These are phyloP conservation scores for Phialophora macrospora DNA, from an alignment of 2,329 filamentous ascomycete species.

Conservation along the genomic window DNA sequence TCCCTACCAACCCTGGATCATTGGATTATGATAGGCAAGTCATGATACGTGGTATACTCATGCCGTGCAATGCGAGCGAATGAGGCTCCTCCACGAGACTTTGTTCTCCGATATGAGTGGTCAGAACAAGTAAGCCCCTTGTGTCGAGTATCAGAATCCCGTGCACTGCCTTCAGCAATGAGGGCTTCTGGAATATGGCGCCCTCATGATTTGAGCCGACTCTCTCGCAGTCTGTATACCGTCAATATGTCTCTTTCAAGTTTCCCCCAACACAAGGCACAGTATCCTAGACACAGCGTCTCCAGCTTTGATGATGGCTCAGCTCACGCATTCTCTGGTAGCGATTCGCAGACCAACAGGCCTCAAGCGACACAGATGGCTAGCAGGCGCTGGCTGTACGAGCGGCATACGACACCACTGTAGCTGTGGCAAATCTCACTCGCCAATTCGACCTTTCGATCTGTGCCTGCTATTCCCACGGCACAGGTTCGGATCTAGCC, in stretches of 20 bases:
- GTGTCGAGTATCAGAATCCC: conserved; percentile 19
- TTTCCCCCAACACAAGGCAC: not conserved
- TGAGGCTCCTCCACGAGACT: conserved; percentile 27
- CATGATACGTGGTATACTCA: not conserved
- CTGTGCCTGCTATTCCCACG: conserved; percentile 29
- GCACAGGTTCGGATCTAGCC: conserved; percentile 32
- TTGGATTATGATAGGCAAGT: not conserved
- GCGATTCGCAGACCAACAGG: conserved; percentile 16
- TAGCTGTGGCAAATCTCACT: conserved; percentile 26
- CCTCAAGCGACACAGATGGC: conserved; percentile 21
- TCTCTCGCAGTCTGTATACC: not conserved
- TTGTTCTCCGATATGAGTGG: conserved; percentile 26
- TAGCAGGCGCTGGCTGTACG: conserved; percentile 7
- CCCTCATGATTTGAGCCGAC: not conserved
- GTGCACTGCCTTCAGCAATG: conserved; percentile 8
- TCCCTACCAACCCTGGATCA: not conserved
- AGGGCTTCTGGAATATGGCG: not conserved
- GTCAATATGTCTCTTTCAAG: conserved; percentile 13
- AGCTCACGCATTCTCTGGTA: conserved; percentile 10
- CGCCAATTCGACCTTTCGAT: conserved; percentile 12
- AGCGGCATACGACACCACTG: conserved; percentile 13
- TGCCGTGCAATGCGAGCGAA: conserved; percentile 17
- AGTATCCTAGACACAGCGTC: not conserved
- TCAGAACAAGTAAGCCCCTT: conserved; percentile 12
- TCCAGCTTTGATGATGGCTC: conserved; percentile 8